Evolutionary conservation across 257 asterid genomes (phyloP), one percentile per base, ranked within the genome.

Genomic region (Thymus mandschuricus): DNA sequence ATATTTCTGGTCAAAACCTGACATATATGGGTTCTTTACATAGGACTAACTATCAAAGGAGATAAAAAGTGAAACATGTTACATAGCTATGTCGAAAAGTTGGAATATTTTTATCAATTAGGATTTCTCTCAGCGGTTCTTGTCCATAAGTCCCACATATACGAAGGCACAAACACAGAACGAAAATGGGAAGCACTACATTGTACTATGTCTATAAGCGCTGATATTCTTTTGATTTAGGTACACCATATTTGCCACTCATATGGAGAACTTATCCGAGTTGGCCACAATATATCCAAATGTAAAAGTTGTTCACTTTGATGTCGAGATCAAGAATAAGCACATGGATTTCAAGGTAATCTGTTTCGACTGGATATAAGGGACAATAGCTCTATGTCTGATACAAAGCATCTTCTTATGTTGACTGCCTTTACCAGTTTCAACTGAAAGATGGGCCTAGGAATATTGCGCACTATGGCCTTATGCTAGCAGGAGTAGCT

Each of bases 301-400:
- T 81, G 96, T 94, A 62, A 94, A 94, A 85, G 82, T 83, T 61
- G 95, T 94, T 78, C 97, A 87, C 83, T 91, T 94, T 57, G 84
- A 91, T 35, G 90, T 94, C 40, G 98, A 91, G 66, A 76, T 94
- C 45, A 89, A 84, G 74, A 86, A 85, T 82, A 89, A 84, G 82
- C 90, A 87, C 66, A 86, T 94, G 96, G 97, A 94, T 82, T 94
- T 91, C 87, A 94, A 91, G 96, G 98, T 87, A 73, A 75, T 54
- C 76, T 59, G 41, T 48, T 64, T 63, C 21, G 21, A 56, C 9
- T 74, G 38, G 54, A 34, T 38, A 34, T 44, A 33, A 52, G 45
- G 28, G 48, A 35, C 5, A 35, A 35, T 43, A 2, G 48, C 11
- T 34, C 73, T 66, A 15, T 21, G 31, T 50, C 5, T 31, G 29